Evolutionary conservation across 2,329 filamentous ascomycete genomes (phyloP).

Genomic region (Alternaria brassicae): DNA sequence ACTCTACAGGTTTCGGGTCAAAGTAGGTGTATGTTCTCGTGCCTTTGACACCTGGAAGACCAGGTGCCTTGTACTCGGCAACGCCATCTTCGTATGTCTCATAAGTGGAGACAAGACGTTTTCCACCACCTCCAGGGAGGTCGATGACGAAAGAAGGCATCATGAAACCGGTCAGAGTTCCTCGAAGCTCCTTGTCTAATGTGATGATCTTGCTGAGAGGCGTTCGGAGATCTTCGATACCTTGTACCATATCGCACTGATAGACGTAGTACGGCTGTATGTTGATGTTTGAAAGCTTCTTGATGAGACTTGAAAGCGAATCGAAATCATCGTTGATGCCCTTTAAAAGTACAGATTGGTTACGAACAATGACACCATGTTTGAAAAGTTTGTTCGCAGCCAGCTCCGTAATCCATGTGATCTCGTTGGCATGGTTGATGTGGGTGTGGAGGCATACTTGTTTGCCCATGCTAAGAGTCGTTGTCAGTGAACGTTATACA

Average conservation of each 20-base stretch:
- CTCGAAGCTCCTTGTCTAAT: slow-evolving; percentile 65
- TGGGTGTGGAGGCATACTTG: slow-evolving; percentile 70
- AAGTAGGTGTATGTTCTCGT: slow-evolving; percentile 62
- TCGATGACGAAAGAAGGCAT: slow-evolving; percentile 70
- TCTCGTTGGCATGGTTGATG: slow-evolving; percentile 69
- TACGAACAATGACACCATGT: slow-evolving; percentile 63
- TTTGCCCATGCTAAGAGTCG: slow-evolving; percentile 56
- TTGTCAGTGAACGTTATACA: neutral
- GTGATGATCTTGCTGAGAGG: slow-evolving; percentile 65
- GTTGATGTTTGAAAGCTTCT: slow-evolving; percentile 62
- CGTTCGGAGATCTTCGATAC: slow-evolving; percentile 68
- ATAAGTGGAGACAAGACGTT: slow-evolving; percentile 64
- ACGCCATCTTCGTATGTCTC: slow-evolving; percentile 64
- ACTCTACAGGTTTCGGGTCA: slow-evolving; percentile 54
- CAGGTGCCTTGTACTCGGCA: slow-evolving; percentile 64
- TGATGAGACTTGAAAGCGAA: slow-evolving; percentile 63
- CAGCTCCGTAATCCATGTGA: slow-evolving; percentile 65
- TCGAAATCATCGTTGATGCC: slow-evolving; percentile 65
- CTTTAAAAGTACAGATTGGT: slow-evolving; percentile 66
- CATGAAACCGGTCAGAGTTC: slow-evolving; percentile 68
- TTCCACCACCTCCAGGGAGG: slow-evolving; percentile 68
- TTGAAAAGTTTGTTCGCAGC: slow-evolving; percentile 61
- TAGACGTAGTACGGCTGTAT: slow-evolving; percentile 72
- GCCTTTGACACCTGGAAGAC: slow-evolving; percentile 54
- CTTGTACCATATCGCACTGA: slow-evolving; percentile 68